Evolutionary conservation across 352 stramenopile species (phyloP).

Genomic region (Aphanomyces cochlioides): DNA sequence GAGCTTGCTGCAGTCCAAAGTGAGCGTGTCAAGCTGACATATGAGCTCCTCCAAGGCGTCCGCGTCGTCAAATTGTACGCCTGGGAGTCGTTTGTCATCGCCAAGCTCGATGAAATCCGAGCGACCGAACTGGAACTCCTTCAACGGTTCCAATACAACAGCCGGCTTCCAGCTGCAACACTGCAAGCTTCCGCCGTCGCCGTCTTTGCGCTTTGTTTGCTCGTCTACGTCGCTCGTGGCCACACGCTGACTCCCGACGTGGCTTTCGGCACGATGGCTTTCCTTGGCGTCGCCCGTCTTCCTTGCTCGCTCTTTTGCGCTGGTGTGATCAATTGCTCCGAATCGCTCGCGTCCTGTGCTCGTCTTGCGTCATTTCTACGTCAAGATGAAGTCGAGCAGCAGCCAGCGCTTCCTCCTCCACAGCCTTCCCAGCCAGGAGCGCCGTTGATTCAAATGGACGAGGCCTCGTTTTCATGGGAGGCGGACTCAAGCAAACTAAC

Average conservation of each 20-base stretch:
- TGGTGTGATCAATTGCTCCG: conserved; percentile 31
- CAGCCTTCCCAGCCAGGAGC: not conserved
- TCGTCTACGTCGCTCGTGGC: conserved; percentile 49
- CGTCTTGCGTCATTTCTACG: not conserved
- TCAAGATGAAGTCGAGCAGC: conserved; percentile 36
- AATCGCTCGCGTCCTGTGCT: conserved; percentile 35
- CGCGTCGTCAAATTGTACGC: conserved; percentile 88
- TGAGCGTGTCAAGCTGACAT: conserved; percentile 90
- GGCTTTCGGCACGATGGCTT: conserved; percentile 90
- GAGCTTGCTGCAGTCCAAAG: conserved; percentile 42
- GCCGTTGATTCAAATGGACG: not conserved
- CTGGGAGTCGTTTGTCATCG: conserved; percentile 63
- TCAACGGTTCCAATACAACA: conserved; percentile 21
- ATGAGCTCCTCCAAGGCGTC: conserved; percentile 89
- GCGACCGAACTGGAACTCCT: conserved; percentile 44
- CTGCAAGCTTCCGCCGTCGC: conserved; percentile 25
- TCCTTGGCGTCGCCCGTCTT: not conserved
- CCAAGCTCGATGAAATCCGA: conserved; percentile 48
- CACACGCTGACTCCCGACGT: conserved; percentile 69
- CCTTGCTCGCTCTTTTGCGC: not conserved
- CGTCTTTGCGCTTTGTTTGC: conserved; percentile 55
- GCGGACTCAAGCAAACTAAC: not conserved
- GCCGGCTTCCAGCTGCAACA: not conserved
- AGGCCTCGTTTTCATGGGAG: conserved; percentile 16
- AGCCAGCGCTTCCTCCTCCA: not conserved